Evolutionary conservation across 2,329 filamentous ascomycete genomes (phyloP).

Genomic region (Beauveria australis): DNA sequence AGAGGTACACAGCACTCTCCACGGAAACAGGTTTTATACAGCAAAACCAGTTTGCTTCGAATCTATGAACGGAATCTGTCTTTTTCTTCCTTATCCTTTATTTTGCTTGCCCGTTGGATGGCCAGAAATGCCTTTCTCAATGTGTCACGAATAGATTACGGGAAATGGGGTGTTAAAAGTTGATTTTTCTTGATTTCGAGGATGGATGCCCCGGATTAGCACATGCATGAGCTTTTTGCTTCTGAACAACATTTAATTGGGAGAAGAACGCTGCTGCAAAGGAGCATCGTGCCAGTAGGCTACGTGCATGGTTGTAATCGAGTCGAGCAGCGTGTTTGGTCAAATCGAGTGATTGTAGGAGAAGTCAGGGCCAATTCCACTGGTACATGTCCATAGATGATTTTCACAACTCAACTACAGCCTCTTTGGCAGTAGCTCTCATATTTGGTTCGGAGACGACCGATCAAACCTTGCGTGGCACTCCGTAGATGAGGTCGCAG

Average conservation of each 20-base stretch:
- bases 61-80: not conserved
- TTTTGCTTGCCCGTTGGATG: slow-evolving; percentile 4
- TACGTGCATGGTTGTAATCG: not conserved
- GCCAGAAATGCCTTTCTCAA: not conserved
- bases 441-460: not conserved
- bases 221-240: not conserved
- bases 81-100: not conserved
- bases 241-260: not conserved
- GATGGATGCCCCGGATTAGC: not conserved
- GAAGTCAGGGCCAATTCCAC: not conserved
- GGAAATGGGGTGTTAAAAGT: not conserved
- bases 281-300: not conserved
- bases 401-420: not conserved
- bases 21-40: not conserved
- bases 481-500: not conserved
- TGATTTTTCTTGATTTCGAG: not conserved
- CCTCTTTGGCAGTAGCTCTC: not conserved
- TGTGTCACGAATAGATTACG: slow-evolving; percentile 10
- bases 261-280: not conserved
- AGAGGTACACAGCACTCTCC: slow-evolving; percentile 10
- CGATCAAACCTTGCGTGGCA: not conserved
- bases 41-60: slow-evolving; percentile 7
- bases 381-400: not conserved
- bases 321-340: not conserved
- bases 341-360: not conserved